A percentile compares a stretch with the other conserved stretches of the same genome.
Evolutionary conservation across 2,329 filamentous ascomycete species (phyloP).

Genomic region (Fusarium torulosum): DNA sequence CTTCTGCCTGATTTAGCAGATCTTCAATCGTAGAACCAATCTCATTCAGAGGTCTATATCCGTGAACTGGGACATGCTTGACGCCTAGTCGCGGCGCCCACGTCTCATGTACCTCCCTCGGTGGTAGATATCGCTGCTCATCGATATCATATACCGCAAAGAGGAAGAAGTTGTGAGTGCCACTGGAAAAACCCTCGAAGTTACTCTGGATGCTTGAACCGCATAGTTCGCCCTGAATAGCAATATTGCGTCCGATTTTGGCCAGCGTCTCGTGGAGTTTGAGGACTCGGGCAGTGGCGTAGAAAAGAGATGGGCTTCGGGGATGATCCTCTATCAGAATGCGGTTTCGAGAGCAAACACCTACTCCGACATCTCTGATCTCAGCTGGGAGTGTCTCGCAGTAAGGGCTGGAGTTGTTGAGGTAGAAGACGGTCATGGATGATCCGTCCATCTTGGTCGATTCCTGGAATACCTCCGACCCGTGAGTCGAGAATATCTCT

Average conservation of each 20-base stretch:
- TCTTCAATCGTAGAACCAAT: slow-evolving; percentile 29
- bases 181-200: slow-evolving; percentile 40
- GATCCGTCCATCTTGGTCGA: slow-evolving; percentile 57
- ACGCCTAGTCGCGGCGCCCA: slow-evolving; percentile 48
- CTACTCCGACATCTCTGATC: slow-evolving; percentile 17
- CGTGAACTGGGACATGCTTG: slow-evolving; percentile 51
- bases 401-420: slow-evolving; percentile 43
- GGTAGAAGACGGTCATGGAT: slow-evolving; percentile 55
- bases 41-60: slow-evolving; percentile 33
- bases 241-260: slow-evolving; percentile 32
- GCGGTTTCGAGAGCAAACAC: slow-evolving; percentile 44
- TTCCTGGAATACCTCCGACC: slow-evolving; percentile 51
- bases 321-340: slow-evolving; percentile 33
- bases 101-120: slow-evolving; percentile 45
- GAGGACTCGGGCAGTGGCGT: slow-evolving; percentile 19
- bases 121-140: slow-evolving; percentile 45
- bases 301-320: slow-evolving; percentile 34
- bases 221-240: slow-evolving; percentile 46
- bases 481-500: slow-evolving; percentile 30
- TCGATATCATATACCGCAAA: slow-evolving; percentile 53
- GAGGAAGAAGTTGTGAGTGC: slow-evolving; percentile 51
- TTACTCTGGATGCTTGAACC: slow-evolving; percentile 43
- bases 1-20: slow-evolving; percentile 40
- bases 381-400: slow-evolving; percentile 33
- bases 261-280: slow-evolving; percentile 26